Evolutionary conservation across 495 filamentous ascomycete genomes (phyloP), one percentile per base, ranked within the genome.

Genomic region (Penicillium bovifimosum): DNA sequence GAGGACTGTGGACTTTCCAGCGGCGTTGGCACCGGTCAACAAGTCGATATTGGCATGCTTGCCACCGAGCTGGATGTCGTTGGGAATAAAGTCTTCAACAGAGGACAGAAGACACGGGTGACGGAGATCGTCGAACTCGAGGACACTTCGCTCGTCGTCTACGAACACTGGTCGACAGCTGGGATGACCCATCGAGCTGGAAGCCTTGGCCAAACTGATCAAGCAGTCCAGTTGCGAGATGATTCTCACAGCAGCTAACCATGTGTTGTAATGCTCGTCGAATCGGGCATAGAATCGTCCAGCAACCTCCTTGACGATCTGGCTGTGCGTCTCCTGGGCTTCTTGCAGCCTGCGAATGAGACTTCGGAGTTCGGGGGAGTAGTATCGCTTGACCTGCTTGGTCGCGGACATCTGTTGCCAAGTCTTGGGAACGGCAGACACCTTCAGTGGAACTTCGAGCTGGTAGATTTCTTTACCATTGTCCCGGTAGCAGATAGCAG

Each of bases 371-470:
- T 95, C 88, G 9, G 85, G 82, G 58, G 86, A 92, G 72, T 97
- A 99, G 75, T 93, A 99, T 0, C 95, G 87, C 69, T 96, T 97
- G 63, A 93, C 87, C 42, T 85, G 83, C 42, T 86, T 78, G 0
- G 95, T 96, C 9, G 90, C 86, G 14, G 91, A 96, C 91, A 96
- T 96, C 67, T 96, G 93, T 59, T 88, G 83, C 95, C 95, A 99
- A 55, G 71, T 73, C 58, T 87, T 85, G 0, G 95, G 93, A 6
- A 99, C 80, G 27, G 73, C 73, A 64, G 91, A 95, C 64, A 91
- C 77, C 38, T 90, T 86, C 58, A 86, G 82, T 0, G 95, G 95
- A 0, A 88, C 86, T 66, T 99, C 95, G 3, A 99, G 80, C 66
- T 96, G 90, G 64, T 96, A 99, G 42, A 96, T 87, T 62, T 99